A percentile compares a stretch with the other conserved stretches of the same genome.
Conservation (phyloP, 2,329 filamentous ascomycete species). For the Beauveria bassiana region DNA sequence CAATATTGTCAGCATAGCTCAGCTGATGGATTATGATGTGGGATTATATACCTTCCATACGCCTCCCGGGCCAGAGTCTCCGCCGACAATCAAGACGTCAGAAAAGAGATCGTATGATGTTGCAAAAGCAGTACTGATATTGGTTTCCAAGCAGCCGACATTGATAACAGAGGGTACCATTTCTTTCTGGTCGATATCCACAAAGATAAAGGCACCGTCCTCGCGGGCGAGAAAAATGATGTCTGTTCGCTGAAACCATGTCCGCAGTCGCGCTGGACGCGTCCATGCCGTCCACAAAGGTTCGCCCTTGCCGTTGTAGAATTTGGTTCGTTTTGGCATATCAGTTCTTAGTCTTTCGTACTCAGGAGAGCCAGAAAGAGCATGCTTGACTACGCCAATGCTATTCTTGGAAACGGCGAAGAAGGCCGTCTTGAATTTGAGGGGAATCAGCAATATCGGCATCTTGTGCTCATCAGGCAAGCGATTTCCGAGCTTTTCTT, state of each 20-base stretch:
- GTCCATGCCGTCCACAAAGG: constrained; percentile 83
- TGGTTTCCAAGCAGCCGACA: constrained; percentile 59
- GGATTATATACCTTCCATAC: constrained; percentile 56
- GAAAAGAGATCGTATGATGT: constrained; percentile 59
- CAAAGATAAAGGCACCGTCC: constrained; percentile 70
- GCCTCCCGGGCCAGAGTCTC: constrained; percentile 69
- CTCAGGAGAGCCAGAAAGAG: constrained; percentile 42
- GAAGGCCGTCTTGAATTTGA: constrained; percentile 64
- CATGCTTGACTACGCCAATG: constrained; percentile 48
- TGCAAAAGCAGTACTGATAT: constrained; percentile 75
- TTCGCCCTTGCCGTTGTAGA: constrained; percentile 36
- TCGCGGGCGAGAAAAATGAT: constrained; percentile 81
- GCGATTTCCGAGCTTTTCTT: constrained; percentile 41
- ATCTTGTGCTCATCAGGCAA: constrained; percentile 47
- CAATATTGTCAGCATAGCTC: background rate
- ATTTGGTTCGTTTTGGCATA: constrained; percentile 31
- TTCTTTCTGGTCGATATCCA: constrained; percentile 56
- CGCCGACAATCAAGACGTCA: constrained; percentile 74
- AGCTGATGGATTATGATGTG: constrained; percentile 3
- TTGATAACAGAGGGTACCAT: constrained; percentile 47
- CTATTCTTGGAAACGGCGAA: constrained; percentile 55
- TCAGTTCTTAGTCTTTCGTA: constrained; percentile 39
- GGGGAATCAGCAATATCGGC: constrained; percentile 63
- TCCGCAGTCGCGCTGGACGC: constrained; percentile 59
- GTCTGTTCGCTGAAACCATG: constrained; percentile 59